Conservation (phyloP, 2,329 filamentous ascomycete species). For the Immersiporthe knoxdaviesiana region DNA sequence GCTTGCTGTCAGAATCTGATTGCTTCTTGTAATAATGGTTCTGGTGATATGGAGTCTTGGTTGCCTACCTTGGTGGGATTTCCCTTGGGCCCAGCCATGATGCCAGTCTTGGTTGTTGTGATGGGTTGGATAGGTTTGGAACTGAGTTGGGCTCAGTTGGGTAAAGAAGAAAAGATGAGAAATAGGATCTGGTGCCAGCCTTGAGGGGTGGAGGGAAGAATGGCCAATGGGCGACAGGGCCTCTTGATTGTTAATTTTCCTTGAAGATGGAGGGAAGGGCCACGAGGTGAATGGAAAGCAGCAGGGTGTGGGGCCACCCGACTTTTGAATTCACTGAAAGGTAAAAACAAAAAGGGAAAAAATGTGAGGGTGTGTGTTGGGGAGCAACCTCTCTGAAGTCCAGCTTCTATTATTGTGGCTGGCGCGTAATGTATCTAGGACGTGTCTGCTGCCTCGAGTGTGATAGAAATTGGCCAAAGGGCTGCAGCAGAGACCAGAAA, state of each 20-base stretch:
- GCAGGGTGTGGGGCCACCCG: no score
- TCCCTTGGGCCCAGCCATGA: not conserved
- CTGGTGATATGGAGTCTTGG: not conserved
- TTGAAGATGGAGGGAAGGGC: not conserved
- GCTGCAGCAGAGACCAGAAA: not conserved
- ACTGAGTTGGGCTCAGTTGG: not conserved
- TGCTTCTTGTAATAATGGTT: not conserved
- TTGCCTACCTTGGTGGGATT: not conserved
- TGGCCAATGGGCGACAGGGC: not conserved
- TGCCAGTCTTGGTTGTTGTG: not conserved
- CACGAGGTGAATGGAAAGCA: no score
- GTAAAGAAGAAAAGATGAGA: not conserved
- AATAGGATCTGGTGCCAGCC: not conserved
- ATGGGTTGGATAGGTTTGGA: not conserved
- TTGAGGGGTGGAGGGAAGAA: not conserved
- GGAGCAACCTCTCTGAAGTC: not conserved
- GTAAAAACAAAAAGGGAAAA: no score
- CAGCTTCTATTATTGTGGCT: not conserved
- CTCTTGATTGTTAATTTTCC: not conserved
- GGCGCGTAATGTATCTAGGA: not conserved
- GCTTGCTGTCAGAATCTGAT: not conserved
- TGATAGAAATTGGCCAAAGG: not conserved
- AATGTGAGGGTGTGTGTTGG: not conserved
- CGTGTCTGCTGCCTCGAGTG: not conserved
- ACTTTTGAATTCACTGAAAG: no score